Conservation (phyloP, 768 basidiomycete species). For the Scleroderma bovista region DNA sequence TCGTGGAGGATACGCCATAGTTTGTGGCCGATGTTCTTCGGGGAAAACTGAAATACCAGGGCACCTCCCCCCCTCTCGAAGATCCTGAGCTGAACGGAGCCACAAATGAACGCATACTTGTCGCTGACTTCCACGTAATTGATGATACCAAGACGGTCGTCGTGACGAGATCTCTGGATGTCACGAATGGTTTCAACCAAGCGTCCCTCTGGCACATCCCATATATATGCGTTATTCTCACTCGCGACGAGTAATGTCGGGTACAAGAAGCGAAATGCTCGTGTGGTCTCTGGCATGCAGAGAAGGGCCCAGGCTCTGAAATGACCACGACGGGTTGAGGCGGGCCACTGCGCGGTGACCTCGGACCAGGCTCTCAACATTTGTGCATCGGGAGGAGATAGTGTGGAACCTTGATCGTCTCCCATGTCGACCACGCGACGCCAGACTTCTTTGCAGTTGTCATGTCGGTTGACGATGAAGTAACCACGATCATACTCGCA, state of each 20-base stretch:
- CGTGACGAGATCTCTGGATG: conserved; percentile 23
- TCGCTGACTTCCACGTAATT: conserved; percentile 53
- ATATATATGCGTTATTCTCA: conserved; percentile 45
- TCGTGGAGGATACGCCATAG: conserved; percentile 28
- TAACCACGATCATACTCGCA: conserved; percentile 71
- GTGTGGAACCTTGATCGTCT: conserved; percentile 11
- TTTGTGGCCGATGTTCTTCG: conserved; percentile 30
- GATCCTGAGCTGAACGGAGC: conserved; percentile 41
- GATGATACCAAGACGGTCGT: conserved; percentile 29
- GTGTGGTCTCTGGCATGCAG: conserved; percentile 35
- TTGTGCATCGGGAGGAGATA: conserved; percentile 30
- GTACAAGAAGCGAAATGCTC: conserved; percentile 63
- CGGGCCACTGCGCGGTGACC: conserved; percentile 13
- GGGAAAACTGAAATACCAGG: conserved; percentile 39
- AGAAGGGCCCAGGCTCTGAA: conserved; percentile 63
- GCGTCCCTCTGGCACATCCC: conserved; percentile 51
- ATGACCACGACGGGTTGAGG: conserved; percentile 35
- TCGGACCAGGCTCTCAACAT: conserved; percentile 17
- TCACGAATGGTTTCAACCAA: conserved; percentile 44
- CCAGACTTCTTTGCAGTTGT: conserved; percentile 68
- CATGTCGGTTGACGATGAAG: conserved; percentile 60
- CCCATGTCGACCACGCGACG: conserved; percentile 36
- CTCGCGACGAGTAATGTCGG: conserved; percentile 56
- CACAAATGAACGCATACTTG: conserved; percentile 57
- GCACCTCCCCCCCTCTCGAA: conserved; percentile 46